Percentiles rank a stretch among this genome's conserved stretches.
Conservation (phyloP, 345 rosid genomes). For the Syzygium grande region DNA sequence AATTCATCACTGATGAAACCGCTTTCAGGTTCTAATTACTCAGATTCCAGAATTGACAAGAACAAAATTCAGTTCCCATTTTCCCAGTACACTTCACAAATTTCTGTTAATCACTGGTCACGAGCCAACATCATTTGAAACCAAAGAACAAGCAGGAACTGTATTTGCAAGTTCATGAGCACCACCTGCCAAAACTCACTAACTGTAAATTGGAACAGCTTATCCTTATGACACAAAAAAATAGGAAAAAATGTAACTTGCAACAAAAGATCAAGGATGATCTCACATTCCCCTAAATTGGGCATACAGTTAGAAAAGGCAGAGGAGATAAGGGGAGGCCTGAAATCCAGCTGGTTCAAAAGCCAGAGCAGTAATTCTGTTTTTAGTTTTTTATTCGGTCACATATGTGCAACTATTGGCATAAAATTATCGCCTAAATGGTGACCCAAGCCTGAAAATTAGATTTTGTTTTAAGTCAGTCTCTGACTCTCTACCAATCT, state of each 20-base stretch:
- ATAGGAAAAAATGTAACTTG: not conserved
- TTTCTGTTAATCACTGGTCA: not conserved
- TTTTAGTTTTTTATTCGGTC: not conserved
- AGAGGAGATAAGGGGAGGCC: not conserved
- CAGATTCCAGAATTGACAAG: not conserved
- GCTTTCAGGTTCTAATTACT: not conserved
- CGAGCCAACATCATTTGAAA: not conserved
- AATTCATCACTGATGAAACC: not conserved
- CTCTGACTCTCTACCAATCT: not conserved
- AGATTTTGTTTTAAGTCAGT: not conserved
- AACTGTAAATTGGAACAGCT: not conserved
- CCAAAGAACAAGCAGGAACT: not conserved
- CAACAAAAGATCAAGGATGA: not conserved
- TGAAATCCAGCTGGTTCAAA: not conserved
- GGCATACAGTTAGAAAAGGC: not conserved
- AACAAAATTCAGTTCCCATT: not conserved
- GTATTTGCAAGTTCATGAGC: not conserved
- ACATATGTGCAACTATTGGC: not conserved
- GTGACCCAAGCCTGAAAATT: not conserved
- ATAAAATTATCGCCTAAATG: not conserved
- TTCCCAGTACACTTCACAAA: not conserved
- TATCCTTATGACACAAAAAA: not conserved
- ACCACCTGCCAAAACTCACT: not conserved
- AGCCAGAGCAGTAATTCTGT: not conserved
- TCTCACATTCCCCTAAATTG: not conserved